Base-by-base conservation (phyloP, 129 eudicot genomes). In the Cynara cardunculus region DNA sequence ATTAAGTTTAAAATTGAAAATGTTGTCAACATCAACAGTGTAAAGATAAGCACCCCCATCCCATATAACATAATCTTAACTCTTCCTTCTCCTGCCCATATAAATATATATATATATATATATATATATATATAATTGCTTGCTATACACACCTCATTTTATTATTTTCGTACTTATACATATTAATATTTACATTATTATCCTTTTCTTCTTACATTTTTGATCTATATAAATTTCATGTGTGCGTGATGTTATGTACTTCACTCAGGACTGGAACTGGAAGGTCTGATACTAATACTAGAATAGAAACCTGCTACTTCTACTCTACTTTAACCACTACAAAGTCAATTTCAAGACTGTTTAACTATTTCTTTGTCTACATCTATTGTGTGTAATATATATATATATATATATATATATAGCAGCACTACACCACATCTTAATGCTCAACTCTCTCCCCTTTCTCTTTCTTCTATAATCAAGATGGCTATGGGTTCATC, bases 21-120 rank as follows among this genome's bases (percentile, higher is more conserved):
- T 83, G 78, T 84, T 83, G 82, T 84, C 80, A 61, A 72, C 81
- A 53, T 79, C 87, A 74, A 84, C 84, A 79, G 84, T 74, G 5
- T 74, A 37, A 73, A 79, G 87, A 84, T 84, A 84, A 84, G 81
- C 86, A 62, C 67, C 69, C 53, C 27, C 65, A 68, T 49, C 79
- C 72, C 25, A 53, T 31, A n/a, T n/a, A n/a, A n/a, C n/a, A n/a
- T n/a, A n/a, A n/a, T 69, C 72, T 74, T 73, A 72, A 41, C 72
- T n/a, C n/a, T n/a, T n/a, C n/a, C n/a, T n/a, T n/a, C n/a, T n/a
- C n/a, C n/a, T n/a, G n/a, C n/a, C n/a, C n/a, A n/a, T n/a, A n/a
- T n/a, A n/a, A n/a, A n/a, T n/a, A n/a, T n/a, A n/a, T n/a, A n/a
- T n/a, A n/a, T n/a, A n/a, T n/a, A n/a, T n/a, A n/a, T n/a, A n/a